Base-by-base conservation (phyloP, 2,329 filamentous ascomycete genomes). In the Colletotrichum sp. region DNA sequence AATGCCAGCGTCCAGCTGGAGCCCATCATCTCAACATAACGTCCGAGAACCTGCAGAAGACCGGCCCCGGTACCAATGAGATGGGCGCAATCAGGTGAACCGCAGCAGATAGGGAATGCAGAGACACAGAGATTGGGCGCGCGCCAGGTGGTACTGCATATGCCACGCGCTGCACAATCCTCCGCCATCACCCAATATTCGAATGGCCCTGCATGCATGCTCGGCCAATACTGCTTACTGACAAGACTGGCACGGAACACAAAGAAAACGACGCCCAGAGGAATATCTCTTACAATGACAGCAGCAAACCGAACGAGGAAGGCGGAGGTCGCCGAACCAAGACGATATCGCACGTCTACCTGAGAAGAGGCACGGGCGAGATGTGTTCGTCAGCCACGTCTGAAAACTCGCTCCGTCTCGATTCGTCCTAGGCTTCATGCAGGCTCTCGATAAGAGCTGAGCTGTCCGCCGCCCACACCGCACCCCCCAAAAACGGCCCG, bases 121-220 rank as follows among this genome's bases (percentile, higher is more conserved):
- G 26, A 15, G 32, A 59, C 55, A 60, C 21, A 55, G 69, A 63
- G 69, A 69, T 39, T 34, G 55, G 49, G 60, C 24, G 63, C 69
- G 62, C 24, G 52, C 16, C 52, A 24, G n/a, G 73, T 68, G 26
- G 69, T 49, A 75, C 73, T 49, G 63, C 69, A 75, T 75, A 64
- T 75, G 69, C 49, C 73, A 75, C 34, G 73, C 63, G 73, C 62
- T 72, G 73, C 69, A 72, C 73, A 72, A 72, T 49, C 73, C 69
- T 57, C 63, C 64, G 69, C 73, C 63, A 75, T 64, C 44, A 68
- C 36, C 28, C 73, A 75, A 75, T 72, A 75, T 57, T 72, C 44
- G 8, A 34, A 60, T 44, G 30, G 13, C 73, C 73, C 69, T 75
- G 73, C 69, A 75, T 72, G 63, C 57, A 26, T 72, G 52, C 63